Evolutionary conservation across 2,329 filamentous ascomycete species (phyloP).

Genomic region (Colletotrichum sp.): DNA sequence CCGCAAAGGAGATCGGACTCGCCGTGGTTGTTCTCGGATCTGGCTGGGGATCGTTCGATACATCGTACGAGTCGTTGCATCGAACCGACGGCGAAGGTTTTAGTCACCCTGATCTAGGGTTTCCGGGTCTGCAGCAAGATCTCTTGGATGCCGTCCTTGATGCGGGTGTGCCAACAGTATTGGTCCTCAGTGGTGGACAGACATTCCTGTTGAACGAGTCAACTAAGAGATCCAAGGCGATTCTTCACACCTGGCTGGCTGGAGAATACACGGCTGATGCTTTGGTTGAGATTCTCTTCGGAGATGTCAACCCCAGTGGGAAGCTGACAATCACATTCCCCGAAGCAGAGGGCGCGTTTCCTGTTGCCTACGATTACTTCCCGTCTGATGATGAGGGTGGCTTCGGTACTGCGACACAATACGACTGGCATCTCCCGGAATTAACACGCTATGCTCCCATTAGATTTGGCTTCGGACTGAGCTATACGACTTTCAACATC

Average conservation of each 20-base stretch:
- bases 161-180: conserved; percentile 31
- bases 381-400: conserved; percentile 62
- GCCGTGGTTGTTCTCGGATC: conserved; percentile 35
- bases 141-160: conserved; percentile 36
- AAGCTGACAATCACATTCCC: conserved; percentile 50
- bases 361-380: conserved; percentile 73
- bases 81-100: conserved; percentile 39
- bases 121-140: conserved; percentile 37
- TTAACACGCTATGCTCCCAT: conserved; percentile 48
- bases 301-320: conserved; percentile 60
- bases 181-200: conserved; percentile 34
- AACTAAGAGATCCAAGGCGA: conserved; percentile 50
- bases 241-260: conserved; percentile 67
- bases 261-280: conserved; percentile 70
- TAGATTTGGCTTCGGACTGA: conserved; percentile 69
- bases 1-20: conserved; percentile 30
- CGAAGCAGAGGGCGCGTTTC: conserved; percentile 47
- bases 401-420: conserved; percentile 61
- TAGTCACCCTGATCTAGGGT: conserved; percentile 33
- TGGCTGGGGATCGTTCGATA: conserved; percentile 28
- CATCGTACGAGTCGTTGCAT: conserved; percentile 17
- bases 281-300: conserved; percentile 67
- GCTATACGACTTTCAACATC: conserved; percentile 67
- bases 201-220: conserved; percentile 32
- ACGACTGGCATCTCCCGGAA: conserved; percentile 48